Percentiles rank a stretch among this genome's conserved stretches.
phyloP scores from a whole-genome alignment of 2,329 filamentous ascomycete species.

The Phaeosphaeriaceae sp. region DNA sequence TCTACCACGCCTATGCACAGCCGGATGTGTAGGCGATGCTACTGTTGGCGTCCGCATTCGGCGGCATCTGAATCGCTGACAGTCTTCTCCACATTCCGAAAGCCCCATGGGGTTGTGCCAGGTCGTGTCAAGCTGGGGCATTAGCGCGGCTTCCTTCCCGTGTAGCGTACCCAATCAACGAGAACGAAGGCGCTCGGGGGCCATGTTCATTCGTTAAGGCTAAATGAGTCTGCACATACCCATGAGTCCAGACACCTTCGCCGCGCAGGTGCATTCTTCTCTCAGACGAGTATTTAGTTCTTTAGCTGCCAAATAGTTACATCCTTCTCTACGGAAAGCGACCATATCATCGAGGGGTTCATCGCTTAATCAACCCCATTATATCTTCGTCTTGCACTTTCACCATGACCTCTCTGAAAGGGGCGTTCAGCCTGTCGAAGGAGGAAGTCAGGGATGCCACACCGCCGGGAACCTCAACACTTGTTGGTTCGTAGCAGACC shows the following conservation, averaged over 20 bases:
- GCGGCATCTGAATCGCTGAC: slow-evolving; percentile 3
- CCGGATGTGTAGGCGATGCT: slow-evolving; percentile 1
- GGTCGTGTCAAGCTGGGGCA: slow-evolving; percentile 6
- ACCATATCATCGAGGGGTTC: background rate
- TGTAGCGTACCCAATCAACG: slow-evolving; percentile 4
- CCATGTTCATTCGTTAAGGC: slow-evolving; percentile 6
- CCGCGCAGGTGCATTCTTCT: background rate
- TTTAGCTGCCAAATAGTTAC: background rate
- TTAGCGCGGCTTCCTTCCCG: slow-evolving; percentile 12
- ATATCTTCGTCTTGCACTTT: background rate
- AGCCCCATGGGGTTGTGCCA: slow-evolving; percentile 15
- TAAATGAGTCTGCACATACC: background rate
- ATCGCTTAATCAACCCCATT: background rate
- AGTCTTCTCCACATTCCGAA: slow-evolving; percentile 22
- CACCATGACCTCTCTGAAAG: slow-evolving; percentile 43
- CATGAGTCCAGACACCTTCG: background rate
- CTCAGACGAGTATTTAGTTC: slow-evolving; percentile 5
- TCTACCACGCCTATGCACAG: background rate
- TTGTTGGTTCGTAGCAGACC: slow-evolving; percentile 43
- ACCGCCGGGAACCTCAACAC: slow-evolving; percentile 49
- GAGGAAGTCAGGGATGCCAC: slow-evolving; percentile 47
- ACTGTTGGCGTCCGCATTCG: slow-evolving; percentile 8
- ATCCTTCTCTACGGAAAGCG: background rate
- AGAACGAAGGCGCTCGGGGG: background rate
- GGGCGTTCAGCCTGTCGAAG: slow-evolving; percentile 49